A percentile compares a stretch with the other conserved stretches of the same genome.
These are phyloP conservation scores for Xylaria acuta DNA, from an alignment of 495 filamentous ascomycete species.

Conservation along the genomic window DNA sequence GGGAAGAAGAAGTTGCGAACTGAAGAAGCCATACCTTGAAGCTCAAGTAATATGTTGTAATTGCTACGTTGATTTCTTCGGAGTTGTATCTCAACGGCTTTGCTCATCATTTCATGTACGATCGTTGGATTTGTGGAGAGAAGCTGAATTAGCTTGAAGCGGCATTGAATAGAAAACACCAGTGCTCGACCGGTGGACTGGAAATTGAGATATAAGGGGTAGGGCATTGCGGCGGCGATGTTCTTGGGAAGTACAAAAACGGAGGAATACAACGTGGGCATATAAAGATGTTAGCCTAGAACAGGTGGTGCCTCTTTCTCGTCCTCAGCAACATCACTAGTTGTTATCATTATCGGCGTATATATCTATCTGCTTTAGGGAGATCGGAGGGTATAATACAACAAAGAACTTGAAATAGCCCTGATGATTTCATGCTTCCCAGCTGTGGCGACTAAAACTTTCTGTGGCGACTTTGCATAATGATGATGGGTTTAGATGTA, in stretches of 20 bases:
- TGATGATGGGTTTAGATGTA: neutral
- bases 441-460: neutral
- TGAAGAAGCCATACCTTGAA: slow-evolving; percentile 32
- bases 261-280: neutral
- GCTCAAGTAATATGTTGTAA: slow-evolving; percentile 43
- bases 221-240: neutral
- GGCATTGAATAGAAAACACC: slow-evolving; percentile 16
- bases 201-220: slow-evolving; percentile 6
- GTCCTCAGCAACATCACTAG: slow-evolving; percentile 21
- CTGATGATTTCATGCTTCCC: neutral
- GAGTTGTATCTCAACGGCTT: slow-evolving; percentile 37
- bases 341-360: slow-evolving; percentile 32
- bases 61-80: slow-evolving; percentile 40
- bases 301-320: neutral
- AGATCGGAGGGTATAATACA: slow-evolving; percentile 42
- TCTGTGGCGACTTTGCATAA: neutral
- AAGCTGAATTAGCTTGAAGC: slow-evolving; percentile 19
- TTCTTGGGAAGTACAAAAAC: slow-evolving; percentile 1
- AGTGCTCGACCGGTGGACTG: neutral
- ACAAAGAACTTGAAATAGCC: slow-evolving; percentile 25
- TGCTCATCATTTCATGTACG: slow-evolving; percentile 39
- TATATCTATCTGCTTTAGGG: slow-evolving; percentile 34
- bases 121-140: slow-evolving; percentile 35
- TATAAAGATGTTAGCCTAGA: neutral
- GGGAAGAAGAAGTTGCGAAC: slow-evolving; percentile 63